These are phyloP conservation scores for Paspalum vaginatum DNA, from an alignment of 176 grass and related monocot genomes.

Conservation along the genomic window DNA sequence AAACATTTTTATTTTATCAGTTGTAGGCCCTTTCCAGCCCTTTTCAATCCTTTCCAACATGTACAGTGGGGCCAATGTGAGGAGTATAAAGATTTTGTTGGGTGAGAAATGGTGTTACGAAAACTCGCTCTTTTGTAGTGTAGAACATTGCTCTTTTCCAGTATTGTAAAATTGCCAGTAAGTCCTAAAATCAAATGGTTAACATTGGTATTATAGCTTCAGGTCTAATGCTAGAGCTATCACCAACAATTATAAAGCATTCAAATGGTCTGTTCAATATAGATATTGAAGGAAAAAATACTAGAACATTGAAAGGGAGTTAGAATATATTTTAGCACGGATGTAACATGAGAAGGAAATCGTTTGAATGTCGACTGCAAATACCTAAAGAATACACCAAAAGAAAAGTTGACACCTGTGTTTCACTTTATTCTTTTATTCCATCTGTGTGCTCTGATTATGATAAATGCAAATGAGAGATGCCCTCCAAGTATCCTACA, in stretches of 20 bases:
- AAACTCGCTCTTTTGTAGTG: too few relatives aligned
- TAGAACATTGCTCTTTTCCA: not conserved
- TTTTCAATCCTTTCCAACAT: too few relatives aligned
- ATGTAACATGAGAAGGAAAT: not conserved
- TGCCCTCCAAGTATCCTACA: not conserved
- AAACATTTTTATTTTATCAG: too few relatives aligned
- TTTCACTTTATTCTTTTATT: not conserved
- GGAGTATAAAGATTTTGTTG: too few relatives aligned
- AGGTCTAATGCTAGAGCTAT: constrained; percentile 3
- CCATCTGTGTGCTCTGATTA: not conserved
- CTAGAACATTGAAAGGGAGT: too few relatives aligned
- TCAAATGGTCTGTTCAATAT: not conserved
- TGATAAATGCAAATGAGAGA: constrained; percentile 11
- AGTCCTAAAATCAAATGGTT: not conserved
- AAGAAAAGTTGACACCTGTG: not conserved
- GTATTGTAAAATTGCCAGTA: not conserved
- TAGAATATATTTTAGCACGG: not conserved
- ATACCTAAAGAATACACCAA: too few relatives aligned
- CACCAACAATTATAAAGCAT: not conserved
- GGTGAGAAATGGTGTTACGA: too few relatives aligned
- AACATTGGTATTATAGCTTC: not conserved
- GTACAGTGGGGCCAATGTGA: too few relatives aligned
- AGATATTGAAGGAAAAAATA: not conserved
- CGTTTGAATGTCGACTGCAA: too few relatives aligned
- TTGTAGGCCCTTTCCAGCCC: too few relatives aligned